Base-by-base conservation (phyloP, 495 filamentous ascomycete species). In the Talaromyces stipitatus region DNA sequence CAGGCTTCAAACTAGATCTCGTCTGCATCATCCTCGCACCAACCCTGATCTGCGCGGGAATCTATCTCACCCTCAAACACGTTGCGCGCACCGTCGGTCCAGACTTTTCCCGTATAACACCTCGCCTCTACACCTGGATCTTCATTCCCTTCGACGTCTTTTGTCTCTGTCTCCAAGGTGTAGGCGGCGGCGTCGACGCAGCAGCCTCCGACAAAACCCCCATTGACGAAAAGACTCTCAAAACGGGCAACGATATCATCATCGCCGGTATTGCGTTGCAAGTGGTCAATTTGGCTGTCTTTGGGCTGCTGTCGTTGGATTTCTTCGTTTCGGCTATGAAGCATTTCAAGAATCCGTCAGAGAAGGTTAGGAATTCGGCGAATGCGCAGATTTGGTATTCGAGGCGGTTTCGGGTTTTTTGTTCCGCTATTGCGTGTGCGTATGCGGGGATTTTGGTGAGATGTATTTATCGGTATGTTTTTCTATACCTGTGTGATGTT, bases 251-350 rank as follows among this genome's bases (percentile, higher is more conserved):
- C 67, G 65, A 86, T 61, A 79, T 85, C 55, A 88, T 88, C 63
- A 84, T 91, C 50, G 78, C 85, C 9, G 86, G 87, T 64, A 86
- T 91, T 59, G 74, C 80, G 6, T 80, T 85, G 67, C 87, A 91
- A 75, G 85, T 86, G 29, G 74, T 72, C 5, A 87, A 86, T 2
- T 73, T 89, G 68, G 60, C 71, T 29, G 69, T 78, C 24, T 89
- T 86, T 64, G 82, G 80, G 9, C 5, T 68, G 7, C 55, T 81
- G 8, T 76, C 64, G n/a, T 50, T 67, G 27, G 73, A 82, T 26
- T 87, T 82, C 60, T 81, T 70, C 54, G 33, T 73, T 20, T 63
- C 76, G 4, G 69, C 82, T 0, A 62, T 55, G 54, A 69, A 61
- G 41, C 71, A 72, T 54, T 69, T 76, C 6, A 57, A 60, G 23